These are phyloP conservation scores for Talaromyces proteolyticus DNA, from an alignment of 495 filamentous ascomycete genomes.

Conservation along the genomic window DNA sequence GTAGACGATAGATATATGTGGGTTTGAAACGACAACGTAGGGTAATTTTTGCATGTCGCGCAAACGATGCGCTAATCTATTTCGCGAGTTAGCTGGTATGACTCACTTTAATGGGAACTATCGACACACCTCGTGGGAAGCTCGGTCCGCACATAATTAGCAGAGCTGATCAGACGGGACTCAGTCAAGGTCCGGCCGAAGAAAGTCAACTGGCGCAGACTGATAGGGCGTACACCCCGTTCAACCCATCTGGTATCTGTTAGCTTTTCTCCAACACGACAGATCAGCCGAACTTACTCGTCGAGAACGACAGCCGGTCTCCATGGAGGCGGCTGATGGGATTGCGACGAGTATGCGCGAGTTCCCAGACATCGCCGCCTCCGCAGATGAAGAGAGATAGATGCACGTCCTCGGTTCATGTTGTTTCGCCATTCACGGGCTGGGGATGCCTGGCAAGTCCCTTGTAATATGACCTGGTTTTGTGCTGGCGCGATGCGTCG, in stretches of 20 bases:
- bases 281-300: conserved; percentile 53
- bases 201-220: conserved; percentile 87
- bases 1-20: conserved; percentile 88
- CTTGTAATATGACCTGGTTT: background rate
- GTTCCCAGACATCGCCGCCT: background rate
- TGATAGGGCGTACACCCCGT: conserved; percentile 79
- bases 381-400: background rate
- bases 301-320: conserved; percentile 77
- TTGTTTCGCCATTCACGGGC: conserved; percentile 19
- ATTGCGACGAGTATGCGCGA: conserved; percentile 1
- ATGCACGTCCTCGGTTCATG: conserved; percentile 27
- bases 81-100: background rate
- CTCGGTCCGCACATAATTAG: conserved; percentile 95
- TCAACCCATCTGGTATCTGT: conserved; percentile 67
- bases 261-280: conserved; percentile 14
- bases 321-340: conserved; percentile 57
- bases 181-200: conserved; percentile 91
- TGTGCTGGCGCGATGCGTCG: background rate
- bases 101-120: background rate
- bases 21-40: conserved; percentile 94
- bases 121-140: conserved; percentile 71
- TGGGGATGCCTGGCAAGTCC: background rate
- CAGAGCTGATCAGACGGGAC: conserved; percentile 80
- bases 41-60: conserved; percentile 96
- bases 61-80: conserved; percentile 82